A percentile compares a stretch with the other conserved stretches of the same genome.
These are phyloP conservation scores for Parastagonospora avenae DNA, from an alignment of 2,329 filamentous ascomycete genomes.

Conservation along the genomic window DNA sequence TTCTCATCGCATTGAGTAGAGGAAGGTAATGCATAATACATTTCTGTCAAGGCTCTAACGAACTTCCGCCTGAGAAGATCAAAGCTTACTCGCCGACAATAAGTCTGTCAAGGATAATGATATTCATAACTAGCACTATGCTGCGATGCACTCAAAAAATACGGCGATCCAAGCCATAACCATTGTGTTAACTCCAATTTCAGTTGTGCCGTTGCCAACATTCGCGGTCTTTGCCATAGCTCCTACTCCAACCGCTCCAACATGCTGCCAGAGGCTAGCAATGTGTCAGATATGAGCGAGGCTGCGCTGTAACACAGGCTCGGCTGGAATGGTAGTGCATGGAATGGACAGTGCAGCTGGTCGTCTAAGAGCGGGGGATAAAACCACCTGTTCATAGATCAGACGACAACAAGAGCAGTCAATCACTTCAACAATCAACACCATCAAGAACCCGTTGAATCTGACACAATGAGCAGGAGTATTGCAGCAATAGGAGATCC, in stretches of 20 bases:
- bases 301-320: too few relatives aligned
- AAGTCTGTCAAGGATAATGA: neutral
- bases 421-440: too few relatives aligned
- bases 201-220: conserved; percentile 79
- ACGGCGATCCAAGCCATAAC: neutral
- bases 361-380: too few relatives aligned
- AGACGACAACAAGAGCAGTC: too few relatives aligned
- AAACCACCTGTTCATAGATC: too few relatives aligned
- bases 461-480: conserved; percentile 56
- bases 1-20: too few relatives aligned
- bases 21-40: too few relatives aligned
- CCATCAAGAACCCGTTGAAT: too few relatives aligned
- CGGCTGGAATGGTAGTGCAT: too few relatives aligned
- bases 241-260: conserved; percentile 86
- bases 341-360: too few relatives aligned
- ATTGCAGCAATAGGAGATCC: conserved; percentile 74
- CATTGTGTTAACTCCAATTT: conserved; percentile 86
- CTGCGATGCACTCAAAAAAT: neutral
- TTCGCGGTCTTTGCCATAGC: conserved; percentile 87
- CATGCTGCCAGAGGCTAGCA: conserved; percentile 80
- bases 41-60: too few relatives aligned
- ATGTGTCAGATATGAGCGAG: conserved; percentile 45
- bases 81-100: neutral
- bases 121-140: neutral
- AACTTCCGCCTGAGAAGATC: too few relatives aligned